Evolutionary conservation across 2,329 filamentous ascomycete genomes (phyloP).

Genomic region (Chaetothyriales sp.): DNA sequence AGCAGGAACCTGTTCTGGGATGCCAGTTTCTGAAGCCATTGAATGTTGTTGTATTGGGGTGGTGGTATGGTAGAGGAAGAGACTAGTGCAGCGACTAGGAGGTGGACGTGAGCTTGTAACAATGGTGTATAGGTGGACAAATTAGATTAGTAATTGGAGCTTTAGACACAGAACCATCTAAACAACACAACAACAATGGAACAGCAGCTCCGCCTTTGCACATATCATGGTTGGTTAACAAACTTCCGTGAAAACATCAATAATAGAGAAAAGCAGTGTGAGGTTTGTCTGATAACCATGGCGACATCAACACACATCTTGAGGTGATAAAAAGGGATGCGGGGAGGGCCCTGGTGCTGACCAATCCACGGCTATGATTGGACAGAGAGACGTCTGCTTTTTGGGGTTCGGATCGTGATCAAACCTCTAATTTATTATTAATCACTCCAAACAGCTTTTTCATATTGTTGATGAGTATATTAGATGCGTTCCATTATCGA

Average conservation of each 20-base stretch:
- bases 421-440: too few relatives aligned
- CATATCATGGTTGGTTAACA: neutral
- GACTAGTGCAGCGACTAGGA: neutral
- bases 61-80: slow-evolving; percentile 2
- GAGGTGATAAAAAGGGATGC: neutral
- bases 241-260: neutral
- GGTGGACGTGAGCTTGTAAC: neutral
- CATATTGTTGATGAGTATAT: neutral
- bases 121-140: too few relatives aligned
- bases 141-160: neutral
- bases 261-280: neutral
- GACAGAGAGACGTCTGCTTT: slow-evolving; percentile 1
- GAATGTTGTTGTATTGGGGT: neutral
- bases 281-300: neutral
- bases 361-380: neutral
- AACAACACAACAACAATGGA: too few relatives aligned
- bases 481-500: neutral
- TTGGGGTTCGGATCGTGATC: neutral
- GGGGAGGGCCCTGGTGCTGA: neutral
- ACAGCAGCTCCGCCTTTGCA: neutral
- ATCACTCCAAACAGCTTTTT: too few relatives aligned
- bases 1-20: slow-evolving; percentile 41
- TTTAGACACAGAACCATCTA: too few relatives aligned
- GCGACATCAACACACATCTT: neutral
- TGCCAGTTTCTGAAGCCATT: slow-evolving; percentile 58